Conservation (phyloP, 345 rosid genomes). For the Citrus cavaleriei region DNA sequence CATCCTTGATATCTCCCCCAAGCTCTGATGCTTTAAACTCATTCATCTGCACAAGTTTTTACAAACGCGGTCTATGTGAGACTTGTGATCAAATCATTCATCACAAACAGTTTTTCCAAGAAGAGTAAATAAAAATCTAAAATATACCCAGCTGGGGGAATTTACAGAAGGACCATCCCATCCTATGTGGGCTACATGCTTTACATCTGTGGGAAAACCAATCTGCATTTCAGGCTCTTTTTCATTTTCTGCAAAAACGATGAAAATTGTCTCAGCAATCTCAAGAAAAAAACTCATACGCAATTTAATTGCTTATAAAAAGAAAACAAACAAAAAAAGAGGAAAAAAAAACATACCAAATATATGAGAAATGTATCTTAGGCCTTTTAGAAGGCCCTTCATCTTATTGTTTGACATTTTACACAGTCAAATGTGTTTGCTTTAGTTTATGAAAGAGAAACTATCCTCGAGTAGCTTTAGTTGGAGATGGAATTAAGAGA, state of each 20-base stretch:
- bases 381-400: slow-evolving; percentile 77
- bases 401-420: slow-evolving; percentile 59
- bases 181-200: slow-evolving; percentile 94
- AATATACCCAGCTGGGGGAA: slow-evolving; percentile 58
- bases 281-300: neutral
- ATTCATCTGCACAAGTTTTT: slow-evolving; percentile 46
- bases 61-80: neutral
- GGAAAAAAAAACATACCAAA: slow-evolving; percentile 39
- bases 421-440: neutral
- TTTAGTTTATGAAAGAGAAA: neutral
- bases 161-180: slow-evolving; percentile 65
- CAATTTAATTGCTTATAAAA: neutral
- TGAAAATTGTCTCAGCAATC: neutral
- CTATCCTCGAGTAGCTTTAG: neutral
- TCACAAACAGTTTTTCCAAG: neutral
- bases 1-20: slow-evolving; percentile 30
- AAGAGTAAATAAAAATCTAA: neutral
- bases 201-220: slow-evolving; percentile 87
- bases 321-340: neutral
- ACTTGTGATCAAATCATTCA: neutral
- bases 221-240: slow-evolving; percentile 79
- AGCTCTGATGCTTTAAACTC: slow-evolving; percentile 40
- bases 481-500: neutral
- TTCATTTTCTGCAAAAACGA: slow-evolving; percentile 51
- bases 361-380: slow-evolving; percentile 72